Evolutionary conservation across 805 yeast species (phyloP), one percentile per base, ranked within the genome.

Genomic region (Debaryomyces maramus): DNA sequence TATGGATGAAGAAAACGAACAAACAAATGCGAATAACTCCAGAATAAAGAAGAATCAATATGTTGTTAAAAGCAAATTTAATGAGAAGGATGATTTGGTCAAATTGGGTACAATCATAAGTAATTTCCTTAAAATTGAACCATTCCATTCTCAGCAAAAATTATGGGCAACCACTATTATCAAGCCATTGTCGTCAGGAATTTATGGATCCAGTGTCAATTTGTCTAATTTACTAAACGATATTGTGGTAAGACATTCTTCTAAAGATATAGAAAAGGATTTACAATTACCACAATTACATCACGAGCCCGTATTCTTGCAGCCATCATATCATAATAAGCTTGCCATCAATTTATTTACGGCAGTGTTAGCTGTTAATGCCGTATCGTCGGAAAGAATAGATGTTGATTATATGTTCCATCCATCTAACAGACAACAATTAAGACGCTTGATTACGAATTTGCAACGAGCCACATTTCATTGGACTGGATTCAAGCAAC

Each of bases 331-430:
- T 47, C 82, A 79, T 46, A 83, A 83, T 52, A 77, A 69, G 48
- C 45, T 83, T 8, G 74, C 88, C 0, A 67, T 83, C 14, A 83
- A 83, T 52, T 59, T 83, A 7, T 83, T 83, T 52, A 74, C 78
- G 6, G 78, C 87, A 0, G 86, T 83, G 1, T 61, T 83, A 32
- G 86, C 88, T 1, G 79, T 81, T 3, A 83, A 83, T 63, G 87
- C 89, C 0, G 84, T 83, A 3, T 78, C 88, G 4, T 82, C 88
- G 0, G 88, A 83, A 52, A 60, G 88, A 35, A 71, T 67, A 4
- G 90, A 77, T 47, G 67, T 72, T 17, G 89, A 83, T 56, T 83
- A 80, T 56, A 81, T 83, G 87, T 83, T 83, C 52, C 83, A 83
- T 63, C 75, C 80, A 0, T 57, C 73, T 0, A 82, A 81, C 49